Percentiles rank a stretch among this genome's conserved stretches.
Conservation (phyloP, 495 filamentous ascomycete species). For the Rusavskia elegans region DNA sequence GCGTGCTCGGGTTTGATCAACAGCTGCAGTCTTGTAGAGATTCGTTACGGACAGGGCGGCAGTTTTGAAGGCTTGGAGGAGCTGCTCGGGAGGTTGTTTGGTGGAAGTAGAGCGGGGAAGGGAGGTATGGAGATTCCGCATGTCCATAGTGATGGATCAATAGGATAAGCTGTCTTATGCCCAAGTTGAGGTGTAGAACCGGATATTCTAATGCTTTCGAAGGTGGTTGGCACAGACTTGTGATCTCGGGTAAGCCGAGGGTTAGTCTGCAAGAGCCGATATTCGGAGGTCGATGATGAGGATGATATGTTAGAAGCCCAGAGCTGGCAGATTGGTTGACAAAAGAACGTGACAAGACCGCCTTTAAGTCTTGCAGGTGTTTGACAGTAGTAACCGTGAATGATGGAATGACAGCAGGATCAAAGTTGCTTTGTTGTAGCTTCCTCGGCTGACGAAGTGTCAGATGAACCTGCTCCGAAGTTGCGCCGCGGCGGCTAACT, state of each 20-base stretch:
- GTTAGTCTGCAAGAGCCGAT: too few species aligned
- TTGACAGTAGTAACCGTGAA: too few species aligned
- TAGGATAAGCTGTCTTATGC: not conserved
- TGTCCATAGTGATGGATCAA: slow-evolving; percentile 46
- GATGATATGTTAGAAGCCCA: too few species aligned
- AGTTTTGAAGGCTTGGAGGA: slow-evolving; percentile 77
- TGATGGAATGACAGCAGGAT: not conserved
- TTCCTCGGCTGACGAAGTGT: too few species aligned
- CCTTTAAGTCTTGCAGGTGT: too few species aligned
- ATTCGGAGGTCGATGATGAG: too few species aligned
- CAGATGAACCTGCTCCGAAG: not conserved
- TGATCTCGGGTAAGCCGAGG: too few species aligned
- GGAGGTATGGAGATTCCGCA: slow-evolving; percentile 57
- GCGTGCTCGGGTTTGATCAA: slow-evolving; percentile 56
- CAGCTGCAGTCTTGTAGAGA: slow-evolving; percentile 79
- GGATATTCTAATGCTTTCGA: too few species aligned
- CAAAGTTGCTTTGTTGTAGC: not conserved
- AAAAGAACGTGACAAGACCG: too few species aligned
- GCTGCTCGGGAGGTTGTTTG: slow-evolving; percentile 53
- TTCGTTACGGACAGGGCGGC: slow-evolving; percentile 92
- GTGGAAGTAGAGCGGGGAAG: slow-evolving; percentile 24
- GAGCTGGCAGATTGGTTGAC: too few species aligned
- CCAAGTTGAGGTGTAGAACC: slow-evolving; percentile 3
- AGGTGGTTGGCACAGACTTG: too few species aligned
- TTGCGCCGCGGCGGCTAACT: not conserved